phyloP scores from a whole-genome alignment of 352 stramenopile species.

The Detonula confervacea region DNA sequence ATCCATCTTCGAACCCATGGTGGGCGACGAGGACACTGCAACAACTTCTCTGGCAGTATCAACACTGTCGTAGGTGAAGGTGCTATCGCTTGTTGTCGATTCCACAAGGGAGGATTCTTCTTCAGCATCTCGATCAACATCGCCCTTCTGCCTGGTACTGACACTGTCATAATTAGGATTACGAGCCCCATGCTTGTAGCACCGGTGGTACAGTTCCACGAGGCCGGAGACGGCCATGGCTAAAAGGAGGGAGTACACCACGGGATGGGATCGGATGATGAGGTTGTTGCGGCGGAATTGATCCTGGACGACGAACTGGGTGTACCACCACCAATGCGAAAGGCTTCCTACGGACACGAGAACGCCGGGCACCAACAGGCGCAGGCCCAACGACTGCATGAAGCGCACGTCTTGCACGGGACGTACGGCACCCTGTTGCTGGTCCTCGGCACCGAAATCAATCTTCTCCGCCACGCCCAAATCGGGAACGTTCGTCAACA shows the following conservation, averaged over 20 bases:
- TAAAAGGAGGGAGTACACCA: not conserved
- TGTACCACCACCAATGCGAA: slow-evolving; percentile 29
- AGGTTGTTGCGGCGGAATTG: slow-evolving; percentile 21
- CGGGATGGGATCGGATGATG: not conserved
- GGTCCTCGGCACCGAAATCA: not conserved
- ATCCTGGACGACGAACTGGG: slow-evolving; percentile 8
- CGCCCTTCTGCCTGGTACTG: not conserved
- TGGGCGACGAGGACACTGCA: no score
- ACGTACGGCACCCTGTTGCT: not conserved
- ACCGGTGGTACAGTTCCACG: not conserved
- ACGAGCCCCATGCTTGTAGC: not conserved
- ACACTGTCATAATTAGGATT: no score
- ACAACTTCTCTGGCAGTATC: no score
- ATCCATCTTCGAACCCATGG: no score
- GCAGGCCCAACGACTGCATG: not conserved
- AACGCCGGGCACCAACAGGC: slow-evolving; percentile 16
- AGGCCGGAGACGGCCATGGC: not conserved
- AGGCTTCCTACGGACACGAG: slow-evolving; percentile 13
- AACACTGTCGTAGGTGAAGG: no score
- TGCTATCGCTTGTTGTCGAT: not conserved
- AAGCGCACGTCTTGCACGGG: not conserved
- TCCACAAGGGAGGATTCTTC: not conserved
- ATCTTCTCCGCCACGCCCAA: not conserved
- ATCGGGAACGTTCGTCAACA: not conserved
- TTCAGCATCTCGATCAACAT: not conserved